These are phyloP conservation scores for Mycena epipterygia DNA, from an alignment of 768 basidiomycete genomes.

Conservation along the genomic window DNA sequence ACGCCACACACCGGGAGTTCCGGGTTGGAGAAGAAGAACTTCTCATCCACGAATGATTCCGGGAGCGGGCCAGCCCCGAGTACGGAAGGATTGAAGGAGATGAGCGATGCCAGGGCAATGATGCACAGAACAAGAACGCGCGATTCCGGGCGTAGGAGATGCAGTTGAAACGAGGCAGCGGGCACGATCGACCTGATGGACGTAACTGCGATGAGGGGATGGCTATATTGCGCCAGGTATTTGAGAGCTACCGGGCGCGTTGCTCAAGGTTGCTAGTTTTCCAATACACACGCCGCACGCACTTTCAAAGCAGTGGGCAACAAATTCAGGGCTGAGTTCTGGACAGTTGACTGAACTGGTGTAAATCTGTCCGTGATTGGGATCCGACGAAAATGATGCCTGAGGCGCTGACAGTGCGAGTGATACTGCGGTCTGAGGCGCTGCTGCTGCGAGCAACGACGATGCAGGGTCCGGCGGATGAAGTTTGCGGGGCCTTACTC, in stretches of 20 bases:
- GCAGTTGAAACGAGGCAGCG: slow-evolving; percentile 1
- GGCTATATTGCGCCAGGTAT: background rate
- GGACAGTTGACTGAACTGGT: background rate
- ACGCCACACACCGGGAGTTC: slow-evolving; percentile 13
- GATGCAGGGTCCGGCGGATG: background rate
- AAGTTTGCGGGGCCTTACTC: background rate
- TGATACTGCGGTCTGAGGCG: too few species aligned
- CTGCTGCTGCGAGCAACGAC: background rate
- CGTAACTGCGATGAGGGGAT: background rate
- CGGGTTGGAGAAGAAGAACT: background rate
- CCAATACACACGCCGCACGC: background rate
- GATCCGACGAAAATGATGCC: too few species aligned
- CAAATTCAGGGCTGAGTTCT: slow-evolving; percentile 9
- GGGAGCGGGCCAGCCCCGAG: slow-evolving; percentile 21
- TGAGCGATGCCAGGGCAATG: background rate
- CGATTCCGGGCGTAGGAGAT: slow-evolving; percentile 18
- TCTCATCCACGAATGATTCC: background rate
- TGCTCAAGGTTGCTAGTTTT: background rate
- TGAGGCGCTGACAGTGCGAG: too few species aligned
- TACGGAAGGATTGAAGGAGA: slow-evolving; percentile 9
- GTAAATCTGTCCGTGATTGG: background rate
- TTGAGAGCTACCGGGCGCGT: background rate
- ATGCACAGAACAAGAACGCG: slow-evolving; percentile 28
- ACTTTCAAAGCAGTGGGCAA: slow-evolving; percentile 25
- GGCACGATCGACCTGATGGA: background rate